Evolutionary conservation across 768 basidiomycete species (phyloP).

Genomic region (Ramaria rubella): DNA sequence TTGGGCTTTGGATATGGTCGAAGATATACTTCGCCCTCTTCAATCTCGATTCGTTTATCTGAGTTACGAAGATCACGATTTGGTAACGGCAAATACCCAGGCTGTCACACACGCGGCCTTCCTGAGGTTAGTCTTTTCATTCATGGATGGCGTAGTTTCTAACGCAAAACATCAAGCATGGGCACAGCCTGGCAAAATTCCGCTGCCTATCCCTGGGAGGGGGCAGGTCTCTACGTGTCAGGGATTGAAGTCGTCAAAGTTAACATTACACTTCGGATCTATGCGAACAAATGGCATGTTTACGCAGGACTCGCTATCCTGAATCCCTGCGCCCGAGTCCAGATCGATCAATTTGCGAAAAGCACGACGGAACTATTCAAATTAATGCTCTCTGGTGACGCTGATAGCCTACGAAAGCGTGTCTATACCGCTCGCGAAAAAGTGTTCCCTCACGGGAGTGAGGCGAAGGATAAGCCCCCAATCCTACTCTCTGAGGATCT

Average conservation of each 20-base stretch:
- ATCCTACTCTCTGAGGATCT: slow-evolving; percentile 81
- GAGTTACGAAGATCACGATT: slow-evolving; percentile 94
- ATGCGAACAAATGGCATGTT: slow-evolving; percentile 97
- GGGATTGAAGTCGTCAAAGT: slow-evolving; percentile 98
- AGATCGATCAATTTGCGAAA: slow-evolving; percentile 88
- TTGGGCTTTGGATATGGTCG: slow-evolving; percentile 68
- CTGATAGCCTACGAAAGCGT: slow-evolving; percentile 54
- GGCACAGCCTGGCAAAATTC: slow-evolving; percentile 89
- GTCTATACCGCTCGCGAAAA: slow-evolving; percentile 65
- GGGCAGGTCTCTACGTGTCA: slow-evolving; percentile 83
- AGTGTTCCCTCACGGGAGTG: slow-evolving; percentile 51
- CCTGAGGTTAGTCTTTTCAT: slow-evolving; percentile 53
- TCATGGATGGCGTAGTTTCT: not conserved
- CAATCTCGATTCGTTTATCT: slow-evolving; percentile 84
- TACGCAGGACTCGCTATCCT: slow-evolving; percentile 98
- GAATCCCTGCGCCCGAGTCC: slow-evolving; percentile 81
- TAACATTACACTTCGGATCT: slow-evolving; percentile 94
- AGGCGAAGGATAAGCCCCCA: slow-evolving; percentile 35
- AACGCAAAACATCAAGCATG: slow-evolving; percentile 57
- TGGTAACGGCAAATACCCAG: slow-evolving; percentile 96
- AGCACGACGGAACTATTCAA: slow-evolving; percentile 89
- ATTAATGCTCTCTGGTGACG: slow-evolving; percentile 71
- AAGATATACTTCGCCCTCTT: slow-evolving; percentile 73
- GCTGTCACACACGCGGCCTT: slow-evolving; percentile 98
- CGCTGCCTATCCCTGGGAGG: slow-evolving; percentile 86